Evolutionary conservation across 768 basidiomycete genomes (phyloP).

Genomic region (Suillus clintonianus): DNA sequence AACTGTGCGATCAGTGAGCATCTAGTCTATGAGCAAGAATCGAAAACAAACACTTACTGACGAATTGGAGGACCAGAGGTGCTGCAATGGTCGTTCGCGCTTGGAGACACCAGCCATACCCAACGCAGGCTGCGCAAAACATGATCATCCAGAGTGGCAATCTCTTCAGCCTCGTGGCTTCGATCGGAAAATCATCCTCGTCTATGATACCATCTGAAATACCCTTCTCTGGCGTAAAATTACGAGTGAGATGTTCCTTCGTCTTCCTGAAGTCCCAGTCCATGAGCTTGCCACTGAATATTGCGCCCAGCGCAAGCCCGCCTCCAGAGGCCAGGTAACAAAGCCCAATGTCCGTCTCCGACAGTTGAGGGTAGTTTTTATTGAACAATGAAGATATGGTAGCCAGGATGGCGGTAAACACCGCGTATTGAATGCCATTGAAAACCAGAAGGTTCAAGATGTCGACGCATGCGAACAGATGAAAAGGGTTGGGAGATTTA

Average conservation of each 20-base stretch:
- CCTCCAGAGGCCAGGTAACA: constrained; percentile 74
- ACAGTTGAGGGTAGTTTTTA: constrained; percentile 44
- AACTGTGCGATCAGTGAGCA: constrained; percentile 35
- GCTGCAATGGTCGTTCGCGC: constrained; percentile 45
- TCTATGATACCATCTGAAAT: constrained; percentile 21
- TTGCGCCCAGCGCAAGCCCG: constrained; percentile 63
- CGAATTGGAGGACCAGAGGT: constrained; percentile 47
- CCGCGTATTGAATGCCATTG: constrained; percentile 53
- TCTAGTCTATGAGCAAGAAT: background rate
- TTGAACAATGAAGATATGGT: constrained; percentile 50
- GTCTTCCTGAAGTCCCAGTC: constrained; percentile 59
- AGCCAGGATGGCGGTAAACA: constrained; percentile 46
- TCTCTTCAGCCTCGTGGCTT: constrained; percentile 52
- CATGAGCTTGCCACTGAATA: constrained; percentile 55
- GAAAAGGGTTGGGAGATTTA: constrained; percentile 35
- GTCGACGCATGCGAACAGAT: constrained; percentile 36
- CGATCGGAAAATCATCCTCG: constrained; percentile 51
- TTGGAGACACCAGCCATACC: constrained; percentile 59
- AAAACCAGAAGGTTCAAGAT: constrained; percentile 39
- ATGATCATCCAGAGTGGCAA: constrained; percentile 43
- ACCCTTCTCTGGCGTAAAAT: constrained; percentile 17
- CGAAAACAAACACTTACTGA: constrained; percentile 28
- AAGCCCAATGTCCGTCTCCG: constrained; percentile 56
- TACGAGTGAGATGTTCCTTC: constrained; percentile 10
- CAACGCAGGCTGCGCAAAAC: constrained; percentile 40